Base-by-base conservation (phyloP, 1,139 yeast genomes). In the Candida sp. region DNA sequence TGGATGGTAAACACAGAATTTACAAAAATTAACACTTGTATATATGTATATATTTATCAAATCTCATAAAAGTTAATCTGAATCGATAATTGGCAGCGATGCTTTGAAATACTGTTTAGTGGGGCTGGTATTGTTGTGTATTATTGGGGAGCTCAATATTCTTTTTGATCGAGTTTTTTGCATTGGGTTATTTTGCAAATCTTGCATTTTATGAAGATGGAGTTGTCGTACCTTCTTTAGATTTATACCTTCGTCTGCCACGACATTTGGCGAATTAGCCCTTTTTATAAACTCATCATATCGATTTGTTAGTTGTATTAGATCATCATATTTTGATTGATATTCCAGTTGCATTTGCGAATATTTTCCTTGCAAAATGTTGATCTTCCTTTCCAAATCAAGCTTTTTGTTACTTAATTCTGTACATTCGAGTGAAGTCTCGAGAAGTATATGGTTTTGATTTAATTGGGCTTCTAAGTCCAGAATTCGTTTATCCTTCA, bases 1-100 rank as follows among this genome's bases (percentile, higher is more conserved):
- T 87, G 91, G 88, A 79, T 46, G 85, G 72, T 9, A 76, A 69
- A 50, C 69, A 69, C 34, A 61, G 57, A 46, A 75, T 77, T 11
- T 41, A 33, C 23, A 50, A 49, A 37, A 48, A 51, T 42, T 42
- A 50, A 48, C 39, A 33, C 32, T 23, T 41, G 45, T 42, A 42
- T 39, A 39, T 47, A 45, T 35, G 41, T 22, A 34, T 33, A 35
- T 22, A 38, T 21, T 15, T 34, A 33, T 22, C 44, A 46, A 33
- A 46, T 32, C 19, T n/a, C 5, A 22, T 35, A 22, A 23, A 9
- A 8, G 19, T 27, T 35, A 35, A 21, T 35, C 38, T 3, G 38
- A 35, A 35, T 35, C 38, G 3, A 35, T 11, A 2, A 35, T 35
- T 35, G 38, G 38, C 38, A 35, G 38, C 5, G 38, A 8, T 22